Conservation (phyloP, 2,329 filamentous ascomycete species). For the Kalaharituber pfeilii region DNA sequence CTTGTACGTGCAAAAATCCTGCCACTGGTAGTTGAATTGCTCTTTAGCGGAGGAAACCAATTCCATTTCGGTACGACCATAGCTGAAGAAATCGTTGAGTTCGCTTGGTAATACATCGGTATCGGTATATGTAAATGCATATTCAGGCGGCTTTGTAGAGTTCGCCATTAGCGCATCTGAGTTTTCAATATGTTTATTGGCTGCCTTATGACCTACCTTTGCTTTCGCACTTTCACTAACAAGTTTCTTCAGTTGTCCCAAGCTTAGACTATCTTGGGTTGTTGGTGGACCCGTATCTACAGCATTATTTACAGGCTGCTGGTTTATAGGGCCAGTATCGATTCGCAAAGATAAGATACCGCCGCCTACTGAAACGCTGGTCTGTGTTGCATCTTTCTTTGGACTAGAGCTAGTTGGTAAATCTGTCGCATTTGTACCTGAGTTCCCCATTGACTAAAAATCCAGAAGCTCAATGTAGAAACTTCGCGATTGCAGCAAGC, state of each 20-base stretch:
- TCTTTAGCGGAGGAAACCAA: slow-evolving; percentile 22
- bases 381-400: neutral
- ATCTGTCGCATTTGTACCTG: neutral
- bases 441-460: slow-evolving; percentile 6
- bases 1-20: neutral
- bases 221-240: slow-evolving; percentile 42
- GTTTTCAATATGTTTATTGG: too few relatives aligned
- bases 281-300: neutral
- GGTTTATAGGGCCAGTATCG: slow-evolving; percentile 1
- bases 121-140: slow-evolving; percentile 72
- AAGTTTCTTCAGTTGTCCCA: slow-evolving; percentile 54
- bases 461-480: too few relatives aligned
- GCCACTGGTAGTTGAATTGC: neutral
- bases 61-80: slow-evolving; percentile 44
- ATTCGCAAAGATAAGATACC: neutral
- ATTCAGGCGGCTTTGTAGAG: slow-evolving; percentile 29
- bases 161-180: neutral
- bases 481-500: too few relatives aligned
- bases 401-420: neutral
- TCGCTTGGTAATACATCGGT: slow-evolving; percentile 63
- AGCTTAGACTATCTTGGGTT: slow-evolving; percentile 48
- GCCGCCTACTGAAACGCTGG: neutral
- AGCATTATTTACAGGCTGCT: neutral
- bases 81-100: slow-evolving; percentile 94
- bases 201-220: neutral